Percentiles rank a stretch among this genome's conserved stretches.
phyloP scores from a whole-genome alignment of 2,329 filamentous ascomycete species.

The Trichoderma semiorbis region DNA sequence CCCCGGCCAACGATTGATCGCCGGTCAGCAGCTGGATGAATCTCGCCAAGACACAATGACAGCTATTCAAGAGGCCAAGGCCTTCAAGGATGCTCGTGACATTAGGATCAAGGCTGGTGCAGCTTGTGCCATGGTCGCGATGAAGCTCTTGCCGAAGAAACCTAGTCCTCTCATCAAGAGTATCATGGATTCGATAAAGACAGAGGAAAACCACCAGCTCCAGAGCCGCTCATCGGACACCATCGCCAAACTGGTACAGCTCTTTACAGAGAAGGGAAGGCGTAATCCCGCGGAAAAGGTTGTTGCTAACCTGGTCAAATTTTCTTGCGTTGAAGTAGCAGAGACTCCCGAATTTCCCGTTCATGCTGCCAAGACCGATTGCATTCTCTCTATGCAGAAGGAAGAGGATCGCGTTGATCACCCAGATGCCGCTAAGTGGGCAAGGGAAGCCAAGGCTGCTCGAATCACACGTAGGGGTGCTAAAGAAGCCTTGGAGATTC shows the following conservation, averaged over 20 bases:
- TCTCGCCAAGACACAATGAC: conserved; percentile 66
- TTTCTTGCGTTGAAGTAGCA: conserved; percentile 94
- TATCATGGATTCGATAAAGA: conserved; percentile 97
- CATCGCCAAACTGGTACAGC: conserved; percentile 78
- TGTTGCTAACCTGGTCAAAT: conserved; percentile 92
- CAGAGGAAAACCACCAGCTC: conserved; percentile 84
- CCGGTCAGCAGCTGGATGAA: conserved; percentile 73
- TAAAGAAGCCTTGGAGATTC: conserved; percentile 87
- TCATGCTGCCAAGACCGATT: conserved; percentile 72
- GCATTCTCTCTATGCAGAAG: conserved; percentile 90
- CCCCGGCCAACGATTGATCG: conserved; percentile 81
- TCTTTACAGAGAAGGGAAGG: conserved; percentile 77
- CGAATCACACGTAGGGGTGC: conserved; percentile 88
- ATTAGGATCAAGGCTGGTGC: conserved; percentile 81
- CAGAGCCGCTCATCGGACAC: conserved; percentile 83
- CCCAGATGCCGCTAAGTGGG: conserved; percentile 84
- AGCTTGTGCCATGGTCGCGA: conserved; percentile 83
- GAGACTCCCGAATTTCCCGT: conserved; percentile 94
- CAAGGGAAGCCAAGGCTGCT: conserved; percentile 82
- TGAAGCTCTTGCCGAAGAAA: conserved; percentile 86
- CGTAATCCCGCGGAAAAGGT: conserved; percentile 91
- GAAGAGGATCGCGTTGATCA: conserved; percentile 95
- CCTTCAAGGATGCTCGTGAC: conserved; percentile 77
- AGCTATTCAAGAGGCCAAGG: conserved; percentile 76
- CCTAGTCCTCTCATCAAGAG: conserved; percentile 89